Evolutionary conservation across 257 asterid genomes (phyloP).

Genomic region (Solanum ahanhuiri): DNA sequence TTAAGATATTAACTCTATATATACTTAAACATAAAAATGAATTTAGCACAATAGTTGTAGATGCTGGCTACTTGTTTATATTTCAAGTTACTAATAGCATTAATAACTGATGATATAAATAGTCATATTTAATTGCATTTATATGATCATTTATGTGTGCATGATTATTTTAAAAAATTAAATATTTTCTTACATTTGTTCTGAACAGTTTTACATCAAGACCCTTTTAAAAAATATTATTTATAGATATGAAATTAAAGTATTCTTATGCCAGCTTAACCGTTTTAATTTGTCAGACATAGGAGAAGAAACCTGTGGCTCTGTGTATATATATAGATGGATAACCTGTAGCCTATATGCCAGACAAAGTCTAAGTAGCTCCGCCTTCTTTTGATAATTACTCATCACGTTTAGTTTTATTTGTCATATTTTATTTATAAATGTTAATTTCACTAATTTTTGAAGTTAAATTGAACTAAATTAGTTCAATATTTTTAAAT

Average conservation of each 20-base stretch:
- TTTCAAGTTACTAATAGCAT: neutral
- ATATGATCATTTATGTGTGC: neutral
- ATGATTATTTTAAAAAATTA: too few relatives aligned
- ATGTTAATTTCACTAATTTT: too few relatives aligned
- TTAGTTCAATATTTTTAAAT: neutral
- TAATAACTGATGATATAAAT: neutral
- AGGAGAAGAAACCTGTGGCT: neutral
- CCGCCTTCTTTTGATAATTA: neutral
- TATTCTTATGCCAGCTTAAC: neutral
- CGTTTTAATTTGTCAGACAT: neutral
- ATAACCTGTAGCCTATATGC: neutral
- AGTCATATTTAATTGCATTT: neutral
- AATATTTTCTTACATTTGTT: too few relatives aligned
- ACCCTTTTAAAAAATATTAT: neutral
- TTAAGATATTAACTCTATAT: too few relatives aligned
- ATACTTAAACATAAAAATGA: too few relatives aligned
- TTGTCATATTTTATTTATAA: too few relatives aligned
- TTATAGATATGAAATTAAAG: neutral
- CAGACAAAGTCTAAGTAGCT: neutral
- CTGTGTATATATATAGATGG: neutral
- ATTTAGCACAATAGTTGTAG: neutral
- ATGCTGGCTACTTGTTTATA: neutral
- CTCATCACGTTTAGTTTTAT: too few relatives aligned
- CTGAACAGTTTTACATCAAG: neutral
- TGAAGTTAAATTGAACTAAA: too few relatives aligned